These are phyloP conservation scores for Trichoderma arundinaceum DNA, from an alignment of 2,329 filamentous ascomycete species.

Conservation along the genomic window DNA sequence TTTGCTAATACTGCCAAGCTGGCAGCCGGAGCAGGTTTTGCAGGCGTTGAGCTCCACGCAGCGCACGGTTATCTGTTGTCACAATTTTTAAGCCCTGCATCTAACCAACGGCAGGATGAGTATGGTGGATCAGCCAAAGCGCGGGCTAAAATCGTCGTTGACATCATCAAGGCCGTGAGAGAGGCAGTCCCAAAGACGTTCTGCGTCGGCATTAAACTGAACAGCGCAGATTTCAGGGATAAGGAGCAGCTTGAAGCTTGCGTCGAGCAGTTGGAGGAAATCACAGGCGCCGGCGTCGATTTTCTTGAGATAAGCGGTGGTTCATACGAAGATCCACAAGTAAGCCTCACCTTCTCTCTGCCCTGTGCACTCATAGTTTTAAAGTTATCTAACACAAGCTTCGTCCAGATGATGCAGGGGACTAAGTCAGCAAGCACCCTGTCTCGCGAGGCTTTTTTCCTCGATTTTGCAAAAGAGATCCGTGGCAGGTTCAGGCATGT, in stretches of 20 bases:
- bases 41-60: slow-evolving; percentile 53
- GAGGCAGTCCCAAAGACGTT: slow-evolving; percentile 49
- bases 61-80: slow-evolving; percentile 64
- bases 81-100: slow-evolving; percentile 58
- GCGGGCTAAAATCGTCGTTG: slow-evolving; percentile 56
- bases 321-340: slow-evolving; percentile 58
- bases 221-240: slow-evolving; percentile 62
- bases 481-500: slow-evolving; percentile 52
- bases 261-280: slow-evolving; percentile 61
- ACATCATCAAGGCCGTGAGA: slow-evolving; percentile 54
- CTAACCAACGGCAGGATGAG: slow-evolving; percentile 58
- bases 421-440: slow-evolving; percentile 45
- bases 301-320: slow-evolving; percentile 73
- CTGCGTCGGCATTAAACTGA: slow-evolving; percentile 60
- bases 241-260: slow-evolving; percentile 55
- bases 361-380: neutral
- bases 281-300: slow-evolving; percentile 60
- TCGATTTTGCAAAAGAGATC: slow-evolving; percentile 62
- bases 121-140: slow-evolving; percentile 60
- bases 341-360: slow-evolving; percentile 36
- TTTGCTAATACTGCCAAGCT: slow-evolving; percentile 61
- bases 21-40: slow-evolving; percentile 52
- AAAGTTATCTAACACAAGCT: neutral
- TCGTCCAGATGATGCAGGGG: slow-evolving; percentile 44
- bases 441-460: slow-evolving; percentile 70